Conservation (phyloP, 306 rosid species). For the apple (Malus domestica) region DNA sequence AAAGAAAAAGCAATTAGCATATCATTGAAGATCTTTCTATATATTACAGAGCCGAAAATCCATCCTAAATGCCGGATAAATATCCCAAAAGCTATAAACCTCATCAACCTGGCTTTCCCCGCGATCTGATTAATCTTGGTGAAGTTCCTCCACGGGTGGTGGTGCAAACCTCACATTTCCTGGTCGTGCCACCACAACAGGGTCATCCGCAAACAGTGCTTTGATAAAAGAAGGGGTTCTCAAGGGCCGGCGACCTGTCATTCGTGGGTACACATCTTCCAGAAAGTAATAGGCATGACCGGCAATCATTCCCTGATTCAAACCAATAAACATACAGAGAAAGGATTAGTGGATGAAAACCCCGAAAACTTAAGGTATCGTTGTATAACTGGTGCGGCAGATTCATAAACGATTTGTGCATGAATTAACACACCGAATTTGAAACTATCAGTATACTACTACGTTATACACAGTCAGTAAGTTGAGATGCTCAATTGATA, state of each 20-base stretch:
- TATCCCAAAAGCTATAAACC: background rate
- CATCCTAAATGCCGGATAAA: conserved; percentile 1
- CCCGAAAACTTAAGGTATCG: background rate
- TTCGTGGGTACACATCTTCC: conserved; percentile 83
- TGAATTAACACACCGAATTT: background rate
- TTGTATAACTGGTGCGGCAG: background rate
- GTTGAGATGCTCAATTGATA: background rate
- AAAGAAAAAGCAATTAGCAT: conserved; percentile 2
- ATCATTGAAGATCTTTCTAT: conserved; percentile 10
- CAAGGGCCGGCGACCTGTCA: conserved; percentile 82
- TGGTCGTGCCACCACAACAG: conserved; percentile 75
- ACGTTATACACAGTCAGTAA: background rate
- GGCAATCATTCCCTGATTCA: conserved; percentile 87
- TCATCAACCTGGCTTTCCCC: background rate
- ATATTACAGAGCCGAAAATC: conserved; percentile 44
- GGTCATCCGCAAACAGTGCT: conserved; percentile 79
- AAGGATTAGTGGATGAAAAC: background rate
- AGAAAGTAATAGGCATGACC: conserved; percentile 97
- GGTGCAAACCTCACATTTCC: conserved; percentile 78
- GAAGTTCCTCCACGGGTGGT: conserved; percentile 57
- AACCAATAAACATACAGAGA: background rate
- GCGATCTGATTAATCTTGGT: conserved; percentile 35
- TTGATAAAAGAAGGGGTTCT: conserved; percentile 84
- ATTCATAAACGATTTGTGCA: background rate
- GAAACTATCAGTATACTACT: background rate